Evolutionary conservation across 345 rosid genomes (phyloP).

Genomic region (Euphorbia lathyris): DNA sequence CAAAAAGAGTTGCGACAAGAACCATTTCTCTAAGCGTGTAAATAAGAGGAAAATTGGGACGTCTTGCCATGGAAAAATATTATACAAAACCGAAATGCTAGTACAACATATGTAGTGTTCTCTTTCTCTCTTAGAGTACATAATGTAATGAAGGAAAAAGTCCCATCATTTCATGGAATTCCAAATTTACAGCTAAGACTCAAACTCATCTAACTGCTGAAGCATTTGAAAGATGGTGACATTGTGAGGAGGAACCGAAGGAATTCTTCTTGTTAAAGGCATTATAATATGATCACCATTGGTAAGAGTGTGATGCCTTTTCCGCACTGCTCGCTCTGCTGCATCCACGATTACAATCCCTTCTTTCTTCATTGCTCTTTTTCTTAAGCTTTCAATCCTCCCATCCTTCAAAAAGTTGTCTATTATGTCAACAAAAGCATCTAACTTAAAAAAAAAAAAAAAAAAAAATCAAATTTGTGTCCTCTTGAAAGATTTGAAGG

Average conservation of each 20-base stretch:
- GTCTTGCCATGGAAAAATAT: background rate
- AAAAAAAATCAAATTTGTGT: too few species aligned
- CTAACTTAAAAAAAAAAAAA: too few species aligned
- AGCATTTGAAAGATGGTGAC: constrained; percentile 52
- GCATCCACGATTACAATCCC: constrained; percentile 16
- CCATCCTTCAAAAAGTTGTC: constrained; percentile 24
- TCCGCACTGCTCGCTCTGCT: constrained; percentile 43
- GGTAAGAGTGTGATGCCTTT: constrained; percentile 60
- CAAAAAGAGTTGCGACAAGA: too few species aligned
- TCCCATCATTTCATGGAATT: background rate
- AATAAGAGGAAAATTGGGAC: too few species aligned
- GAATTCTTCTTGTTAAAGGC: constrained; percentile 32
- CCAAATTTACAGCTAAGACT: constrained; percentile 22
- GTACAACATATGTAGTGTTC: background rate
- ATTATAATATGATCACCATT: constrained; percentile 29
- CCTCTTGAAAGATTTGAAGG: too few species aligned
- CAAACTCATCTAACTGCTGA: constrained; percentile 40
- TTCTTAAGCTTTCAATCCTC: constrained; percentile 28
- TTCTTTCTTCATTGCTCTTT: constrained; percentile 26
- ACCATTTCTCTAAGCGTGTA: too few species aligned
- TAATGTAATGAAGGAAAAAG: background rate
- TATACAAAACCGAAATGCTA: constrained; percentile 5
- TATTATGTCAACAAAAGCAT: background rate
- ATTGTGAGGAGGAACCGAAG: constrained; percentile 34
- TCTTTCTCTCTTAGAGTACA: constrained; percentile 1